Evolutionary conservation across 2,329 filamentous ascomycete genomes (phyloP), one percentile per base, ranked within the genome.

Genomic region (Fusarium pilosicola): DNA sequence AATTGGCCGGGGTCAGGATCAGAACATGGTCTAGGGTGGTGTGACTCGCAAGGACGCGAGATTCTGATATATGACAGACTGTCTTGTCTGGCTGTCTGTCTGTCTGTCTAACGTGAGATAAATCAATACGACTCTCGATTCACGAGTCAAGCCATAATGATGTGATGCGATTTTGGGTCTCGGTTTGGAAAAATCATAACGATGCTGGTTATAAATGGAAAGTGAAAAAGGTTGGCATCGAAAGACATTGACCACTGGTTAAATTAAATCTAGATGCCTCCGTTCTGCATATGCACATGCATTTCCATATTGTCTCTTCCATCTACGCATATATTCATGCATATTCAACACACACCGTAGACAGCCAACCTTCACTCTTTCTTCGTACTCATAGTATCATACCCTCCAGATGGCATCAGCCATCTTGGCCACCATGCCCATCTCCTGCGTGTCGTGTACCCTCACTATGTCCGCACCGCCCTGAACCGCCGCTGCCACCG

Each of bases 381-480:
- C 26, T 38, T 26, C 49, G 24, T 54, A 22, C 41, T 60, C 65
- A 84, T 45, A 85, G 84, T 76, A 94, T 87, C 89, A 84, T 45
- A 85, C 84, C 76, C 94, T 87, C 89, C 94, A 97, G 62, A 98
- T 95, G n/a, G 95, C 95, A 87, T 98, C 96, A 14, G 94, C 90
- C 91, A 98, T 96, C 80, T 89, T 92, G 4, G 90, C 91, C 38
- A 97, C 95, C 82, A 94, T 88, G 45, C 84, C 86, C 96, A 98
- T 98, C 85, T 96, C 93, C 63, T 86, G 83, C 20, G 95, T 93
- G 84, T 98, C 96, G 83, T 99, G 96, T 46, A 99, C 95, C 58
- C 96, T 88, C 51, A 98, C 92, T 66, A 99, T 91, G 85, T 98
- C 95, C 30, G 95, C 95, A 6, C 96, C 96, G 12, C 94, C 94